phyloP scores from a whole-genome alignment of 176 grass and related monocot genomes.

The Carex scoparia region DNA sequence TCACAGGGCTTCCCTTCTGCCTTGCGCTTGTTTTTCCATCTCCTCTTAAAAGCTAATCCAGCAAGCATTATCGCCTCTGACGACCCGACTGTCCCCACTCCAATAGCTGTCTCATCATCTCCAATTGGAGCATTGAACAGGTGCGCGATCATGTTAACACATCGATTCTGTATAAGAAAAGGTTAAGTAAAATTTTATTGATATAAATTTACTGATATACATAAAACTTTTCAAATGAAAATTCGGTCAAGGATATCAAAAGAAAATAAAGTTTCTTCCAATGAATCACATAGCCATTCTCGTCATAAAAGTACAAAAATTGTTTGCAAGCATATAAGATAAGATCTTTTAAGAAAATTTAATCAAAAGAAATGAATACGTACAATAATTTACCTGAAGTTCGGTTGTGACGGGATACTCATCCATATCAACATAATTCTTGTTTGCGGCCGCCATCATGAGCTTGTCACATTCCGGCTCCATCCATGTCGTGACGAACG shows the following conservation, averaged over 20 bases:
- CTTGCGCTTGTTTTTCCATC: slow-evolving; percentile 66
- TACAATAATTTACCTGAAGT: slow-evolving; percentile 22
- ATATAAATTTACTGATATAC: neutral
- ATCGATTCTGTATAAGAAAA: slow-evolving; percentile 48
- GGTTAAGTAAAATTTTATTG: neutral
- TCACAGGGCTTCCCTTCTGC: slow-evolving; percentile 53
- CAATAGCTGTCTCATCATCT: slow-evolving; percentile 60
- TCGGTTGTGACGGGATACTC: slow-evolving; percentile 40
- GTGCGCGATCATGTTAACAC: slow-evolving; percentile 73
- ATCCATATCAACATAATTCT: slow-evolving; percentile 40
- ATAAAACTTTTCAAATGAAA: neutral
- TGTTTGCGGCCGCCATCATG: slow-evolving; percentile 27
- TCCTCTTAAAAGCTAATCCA: slow-evolving; percentile 65
- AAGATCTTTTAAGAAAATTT: neutral
- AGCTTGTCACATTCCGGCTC: slow-evolving; percentile 42
- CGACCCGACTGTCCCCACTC: slow-evolving; percentile 61
- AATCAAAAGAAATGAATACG: neutral
- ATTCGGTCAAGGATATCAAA: neutral
- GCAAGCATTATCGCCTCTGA: slow-evolving; percentile 87
- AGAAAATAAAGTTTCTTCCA: neutral
- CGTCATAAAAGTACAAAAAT: neutral
- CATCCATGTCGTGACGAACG: slow-evolving; percentile 48
- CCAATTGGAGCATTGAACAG: slow-evolving; percentile 65
- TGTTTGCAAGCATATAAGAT: neutral
- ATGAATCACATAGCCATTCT: neutral